Evolutionary conservation across 2,329 filamentous ascomycete genomes (phyloP), one percentile per base, ranked within the genome.

Genomic region (Pyricularia sp.): DNA sequence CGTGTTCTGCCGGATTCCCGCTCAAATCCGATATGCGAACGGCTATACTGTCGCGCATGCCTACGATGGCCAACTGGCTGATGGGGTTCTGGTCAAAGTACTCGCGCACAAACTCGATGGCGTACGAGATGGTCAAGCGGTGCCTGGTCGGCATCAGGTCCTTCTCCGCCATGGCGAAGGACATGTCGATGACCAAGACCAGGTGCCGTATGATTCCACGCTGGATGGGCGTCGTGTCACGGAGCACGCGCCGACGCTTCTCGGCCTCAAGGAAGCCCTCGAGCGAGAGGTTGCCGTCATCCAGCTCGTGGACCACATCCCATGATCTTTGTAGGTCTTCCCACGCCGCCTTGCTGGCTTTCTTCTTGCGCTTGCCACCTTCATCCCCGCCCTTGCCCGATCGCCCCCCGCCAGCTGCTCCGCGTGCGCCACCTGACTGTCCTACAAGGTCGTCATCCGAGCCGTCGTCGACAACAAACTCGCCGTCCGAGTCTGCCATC

Each of bases 71-170:
- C 69, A 99, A 86, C 80, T 99, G 95, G 11, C 93, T 97, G 73
- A 99, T 98, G 12, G 95, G 95, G 75, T 99, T 99, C 79, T 99
- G 95, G 79, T 98, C 95, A 77, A 98, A 99, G 80, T 93, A 99
- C 78, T 97, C 94, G 70, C 90, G 86, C 66, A 98, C 91, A 78
- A 98, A 99, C 69, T 93, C 90, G 72, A 90, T 87, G 20, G 93
- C 91, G 79, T 93, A 96, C 72, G 89, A 89, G 75, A 97, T 85
- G 68, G 90, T 91, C 36, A 97, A 86, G 55, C 93, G 86, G 79
- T 94, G 94, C 70, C 94, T 88, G 63, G 90, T 97, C 6, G 95
- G 95, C 30, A 95, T 88, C 73, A 98, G 85, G 77, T 99, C 95
- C 79, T 98, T 98, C 79, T 98, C 94, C 5, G 88, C 81, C 95